These are phyloP conservation scores for Trichoderma guizhouense DNA, from an alignment of 2,329 filamentous ascomycete species.

Conservation along the genomic window DNA sequence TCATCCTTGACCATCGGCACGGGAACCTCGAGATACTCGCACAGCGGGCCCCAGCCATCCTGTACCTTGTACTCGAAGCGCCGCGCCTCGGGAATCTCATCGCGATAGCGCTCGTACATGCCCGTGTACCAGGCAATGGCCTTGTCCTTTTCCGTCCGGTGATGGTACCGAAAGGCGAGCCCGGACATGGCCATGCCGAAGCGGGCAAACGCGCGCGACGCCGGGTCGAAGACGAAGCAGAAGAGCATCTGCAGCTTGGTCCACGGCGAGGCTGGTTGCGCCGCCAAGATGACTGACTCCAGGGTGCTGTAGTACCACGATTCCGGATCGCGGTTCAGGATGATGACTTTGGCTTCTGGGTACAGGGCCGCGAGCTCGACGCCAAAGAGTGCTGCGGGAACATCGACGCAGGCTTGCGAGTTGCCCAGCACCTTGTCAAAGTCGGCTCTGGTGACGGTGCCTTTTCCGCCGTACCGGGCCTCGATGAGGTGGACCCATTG, in stretches of 20 bases:
- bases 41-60: constrained; percentile 43
- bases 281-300: constrained; percentile 24
- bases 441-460: constrained; percentile 35
- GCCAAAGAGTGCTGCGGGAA: constrained; percentile 54
- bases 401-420: constrained; percentile 51
- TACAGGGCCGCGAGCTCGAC: constrained; percentile 34
- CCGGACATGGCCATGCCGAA: constrained; percentile 29
- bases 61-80: constrained; percentile 39
- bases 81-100: constrained; percentile 32
- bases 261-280: not conserved
- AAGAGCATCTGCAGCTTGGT: constrained; percentile 24
- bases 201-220: constrained; percentile 24
- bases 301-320: constrained; percentile 35
- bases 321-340: constrained; percentile 40
- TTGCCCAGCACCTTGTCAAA: constrained; percentile 46
- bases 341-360: constrained; percentile 38
- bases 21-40: constrained; percentile 36
- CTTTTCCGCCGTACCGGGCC: constrained; percentile 32
- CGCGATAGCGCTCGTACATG: constrained; percentile 37
- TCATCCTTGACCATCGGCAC: constrained; percentile 35
- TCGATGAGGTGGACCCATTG: constrained; percentile 34
- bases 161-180: constrained; percentile 30
- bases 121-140: constrained; percentile 37
- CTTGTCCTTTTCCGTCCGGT: constrained; percentile 34
- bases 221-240: constrained; percentile 29